Base-by-base conservation (phyloP, 352 stramenopile genomes). In the Phytophthora sojae region DNA sequence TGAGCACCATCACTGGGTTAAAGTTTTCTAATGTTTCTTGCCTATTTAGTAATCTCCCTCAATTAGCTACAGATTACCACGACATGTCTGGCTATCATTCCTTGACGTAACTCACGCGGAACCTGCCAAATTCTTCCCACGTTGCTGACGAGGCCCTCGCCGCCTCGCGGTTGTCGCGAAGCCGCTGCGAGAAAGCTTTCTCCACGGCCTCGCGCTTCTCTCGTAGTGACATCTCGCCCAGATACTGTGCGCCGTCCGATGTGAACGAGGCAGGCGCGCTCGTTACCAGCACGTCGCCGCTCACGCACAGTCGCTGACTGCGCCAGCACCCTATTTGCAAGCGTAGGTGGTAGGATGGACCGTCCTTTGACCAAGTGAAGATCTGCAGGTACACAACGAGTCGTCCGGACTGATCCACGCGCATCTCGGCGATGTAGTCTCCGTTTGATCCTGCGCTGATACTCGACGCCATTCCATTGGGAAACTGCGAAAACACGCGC, bases 371-470 rank as follows among this genome's bases (percentile, higher is more conserved):
- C 75, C 75, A 82, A 9, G 37, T 61, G 55, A 88, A 86, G 3
- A 76, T 55, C 58, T 88, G 76, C 29, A 88, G 37, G 44, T 81
- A 85, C 35, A 81, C 73, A 2, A 85, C 70, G 3, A 86, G 61
- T 4, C 73, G 67, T 17, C 83, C 68, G 6, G 70, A 66, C 5
- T 61, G 54, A 42, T 86, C 78, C 37, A 81, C 67, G 29, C 79
- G 73, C 39, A 85, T 75, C 19, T 72, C 75, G 11, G 65, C 83
- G 29, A 85, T 70, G 68, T 88, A 90, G 61, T 88, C 84, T 56
- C 80, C 84, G 39, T 67, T 62, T 21, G 54, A 63, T 52, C 83
- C 72, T 5, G 17, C 25, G 17, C 56, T 25, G 14, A 55, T 39
- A 23, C 23, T n/a, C 17, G 72, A 80, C 29, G 81, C 63, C 57